phyloP scores from a whole-genome alignment of 768 basidiomycete genomes.

The Gautieria morchelliformis region DNA sequence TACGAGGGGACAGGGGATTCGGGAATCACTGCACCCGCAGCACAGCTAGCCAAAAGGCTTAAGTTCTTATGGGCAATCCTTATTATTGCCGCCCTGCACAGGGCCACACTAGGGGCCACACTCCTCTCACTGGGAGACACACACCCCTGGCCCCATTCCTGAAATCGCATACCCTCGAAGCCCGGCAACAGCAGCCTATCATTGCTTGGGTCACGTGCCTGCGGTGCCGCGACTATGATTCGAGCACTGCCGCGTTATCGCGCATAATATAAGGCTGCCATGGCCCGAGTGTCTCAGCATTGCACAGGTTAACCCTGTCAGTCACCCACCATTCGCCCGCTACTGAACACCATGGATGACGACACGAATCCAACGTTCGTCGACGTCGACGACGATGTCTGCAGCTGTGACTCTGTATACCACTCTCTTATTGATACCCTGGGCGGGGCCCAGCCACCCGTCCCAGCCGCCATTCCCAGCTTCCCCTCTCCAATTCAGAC shows the following conservation, averaged over 20 bases:
- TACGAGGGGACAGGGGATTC: too few relatives aligned
- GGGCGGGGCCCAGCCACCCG: neutral
- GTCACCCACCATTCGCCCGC: slow-evolving; percentile 1
- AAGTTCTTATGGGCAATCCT: too few relatives aligned
- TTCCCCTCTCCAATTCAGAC: neutral
- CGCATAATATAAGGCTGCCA: neutral
- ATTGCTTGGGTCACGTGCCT: neutral
- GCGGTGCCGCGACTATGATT: neutral
- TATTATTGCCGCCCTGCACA: too few relatives aligned
- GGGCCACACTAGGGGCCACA: too few relatives aligned
- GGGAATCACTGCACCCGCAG: too few relatives aligned
- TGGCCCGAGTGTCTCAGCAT: neutral
- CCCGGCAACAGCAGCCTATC: neutral
- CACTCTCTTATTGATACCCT: slow-evolving; percentile 5
- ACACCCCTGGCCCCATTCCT: too few relatives aligned
- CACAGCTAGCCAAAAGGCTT: too few relatives aligned
- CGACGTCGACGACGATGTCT: slow-evolving; percentile 1
- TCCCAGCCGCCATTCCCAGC: neutral
- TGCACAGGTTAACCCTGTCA: slow-evolving; percentile 3
- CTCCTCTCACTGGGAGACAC: too few relatives aligned
- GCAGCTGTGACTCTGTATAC: slow-evolving; percentile 8
- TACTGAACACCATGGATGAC: neutral
- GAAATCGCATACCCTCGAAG: too few relatives aligned
- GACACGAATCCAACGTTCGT: neutral
- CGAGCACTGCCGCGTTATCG: neutral